These are phyloP conservation scores for Tritrichomonas musculus DNA, from an alignment of 208 protist genomes.

Conservation along the genomic window DNA sequence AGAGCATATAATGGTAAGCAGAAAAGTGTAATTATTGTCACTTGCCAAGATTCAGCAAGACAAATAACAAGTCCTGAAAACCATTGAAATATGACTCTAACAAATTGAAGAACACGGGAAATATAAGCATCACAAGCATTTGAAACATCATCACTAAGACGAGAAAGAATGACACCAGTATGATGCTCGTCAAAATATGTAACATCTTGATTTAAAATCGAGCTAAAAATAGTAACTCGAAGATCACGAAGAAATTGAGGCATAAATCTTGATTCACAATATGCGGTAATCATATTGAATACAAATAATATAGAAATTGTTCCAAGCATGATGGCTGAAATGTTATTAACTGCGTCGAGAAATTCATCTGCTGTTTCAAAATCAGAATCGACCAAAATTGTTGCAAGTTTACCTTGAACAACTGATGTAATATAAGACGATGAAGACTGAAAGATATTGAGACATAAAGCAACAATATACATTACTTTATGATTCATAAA, in stretches of 20 bases:
- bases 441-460: too few relatives aligned
- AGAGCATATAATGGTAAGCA: neutral
- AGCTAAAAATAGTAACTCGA: neutral
- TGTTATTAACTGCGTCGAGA: neutral
- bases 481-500: neutral
- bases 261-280: neutral
- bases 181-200: neutral
- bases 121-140: constrained; percentile 14
- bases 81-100: neutral
- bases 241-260: constrained; percentile 8
- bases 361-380: neutral
- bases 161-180: neutral
- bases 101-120: neutral
- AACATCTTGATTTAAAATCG: constrained; percentile 5
- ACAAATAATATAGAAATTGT: neutral
- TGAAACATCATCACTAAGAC: neutral
- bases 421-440: neutral
- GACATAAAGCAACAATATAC: neutral
- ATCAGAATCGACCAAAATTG: neutral
- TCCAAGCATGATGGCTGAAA: neutral
- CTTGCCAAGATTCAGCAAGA: neutral
- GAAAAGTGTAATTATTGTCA: neutral
- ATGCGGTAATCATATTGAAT: neutral
- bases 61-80: neutral
- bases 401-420: neutral